A percentile compares a stretch with the other conserved stretches of the same genome.
These are phyloP conservation scores for Sphaerostilbella broomeana DNA, from an alignment of 2,329 filamentous ascomycete genomes.

Conservation along the genomic window DNA sequence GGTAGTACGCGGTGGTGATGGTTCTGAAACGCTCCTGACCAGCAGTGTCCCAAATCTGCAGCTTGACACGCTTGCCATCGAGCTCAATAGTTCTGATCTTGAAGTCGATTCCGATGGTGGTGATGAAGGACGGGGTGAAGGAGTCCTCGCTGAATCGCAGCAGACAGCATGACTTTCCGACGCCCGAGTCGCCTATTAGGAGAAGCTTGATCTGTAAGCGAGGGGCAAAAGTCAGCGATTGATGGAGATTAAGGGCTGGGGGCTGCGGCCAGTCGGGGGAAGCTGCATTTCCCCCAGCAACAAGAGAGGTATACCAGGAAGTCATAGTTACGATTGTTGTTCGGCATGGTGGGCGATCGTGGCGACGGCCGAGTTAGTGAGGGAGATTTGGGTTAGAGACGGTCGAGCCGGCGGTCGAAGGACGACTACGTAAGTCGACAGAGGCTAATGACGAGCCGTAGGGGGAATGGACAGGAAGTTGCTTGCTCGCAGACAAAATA, in stretches of 20 bases:
- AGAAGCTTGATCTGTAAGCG: constrained; percentile 79
- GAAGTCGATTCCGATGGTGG: constrained; percentile 99
- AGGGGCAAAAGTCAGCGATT: not conserved
- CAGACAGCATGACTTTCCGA: constrained; percentile 95
- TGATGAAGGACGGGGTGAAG: constrained; percentile 96
- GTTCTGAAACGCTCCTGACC: constrained; percentile 98
- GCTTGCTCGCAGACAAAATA: not conserved
- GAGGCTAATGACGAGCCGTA: constrained; percentile 2
- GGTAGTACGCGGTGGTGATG: constrained; percentile 97
- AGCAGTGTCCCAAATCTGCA: constrained; percentile 99
- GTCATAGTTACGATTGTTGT: constrained; percentile 97
- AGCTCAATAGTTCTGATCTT: constrained; percentile 99
- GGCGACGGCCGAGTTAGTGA: not conserved
- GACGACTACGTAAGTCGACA: constrained; percentile 3
- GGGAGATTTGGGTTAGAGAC: constrained; percentile 4
- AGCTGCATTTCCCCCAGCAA: too few species aligned
- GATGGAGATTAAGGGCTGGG: not conserved
- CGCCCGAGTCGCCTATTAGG: constrained; percentile 92
- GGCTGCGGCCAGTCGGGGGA: not conserved
- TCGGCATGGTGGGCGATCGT: constrained; percentile 63
- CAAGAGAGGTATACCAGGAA: constrained; percentile 66
- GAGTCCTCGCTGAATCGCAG: constrained; percentile 96
- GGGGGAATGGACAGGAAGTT: not conserved
- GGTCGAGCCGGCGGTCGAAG: not conserved
- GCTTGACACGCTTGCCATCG: constrained; percentile 96